phyloP scores from a whole-genome alignment of 2,329 filamentous ascomycete species.

The Diaporthe batatas region DNA sequence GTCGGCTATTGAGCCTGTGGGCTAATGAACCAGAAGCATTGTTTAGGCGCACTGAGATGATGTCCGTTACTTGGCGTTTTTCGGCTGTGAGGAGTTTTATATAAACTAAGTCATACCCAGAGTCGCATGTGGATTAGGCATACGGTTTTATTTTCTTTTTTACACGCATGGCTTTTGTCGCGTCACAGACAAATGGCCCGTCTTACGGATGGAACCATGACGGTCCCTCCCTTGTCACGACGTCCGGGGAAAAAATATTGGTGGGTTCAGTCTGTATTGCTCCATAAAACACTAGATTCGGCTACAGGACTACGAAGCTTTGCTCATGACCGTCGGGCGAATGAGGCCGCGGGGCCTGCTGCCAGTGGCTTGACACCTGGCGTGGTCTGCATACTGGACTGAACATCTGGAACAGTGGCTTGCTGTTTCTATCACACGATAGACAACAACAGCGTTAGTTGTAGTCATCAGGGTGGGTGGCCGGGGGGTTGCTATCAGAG shows the following conservation, averaged over 20 bases:
- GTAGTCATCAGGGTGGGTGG: conserved; percentile 1
- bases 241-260: conserved; percentile 12
- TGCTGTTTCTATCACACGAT: conserved; percentile 17
- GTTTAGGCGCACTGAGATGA: conserved; percentile 40
- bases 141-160: conserved; percentile 23
- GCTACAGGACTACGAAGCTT: conserved; percentile 29
- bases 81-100: conserved; percentile 40
- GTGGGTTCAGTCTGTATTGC: conserved; percentile 33
- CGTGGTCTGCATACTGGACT: not conserved
- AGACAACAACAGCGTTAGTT: not conserved
- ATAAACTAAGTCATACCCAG: conserved; percentile 39
- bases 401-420: not conserved
- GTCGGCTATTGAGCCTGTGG: conserved; percentile 34
- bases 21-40: conserved; percentile 41
- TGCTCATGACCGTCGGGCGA: conserved; percentile 21
- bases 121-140: conserved; percentile 39
- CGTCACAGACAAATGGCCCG: conserved; percentile 15
- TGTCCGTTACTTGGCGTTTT: conserved; percentile 39
- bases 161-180: conserved; percentile 32
- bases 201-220: not conserved
- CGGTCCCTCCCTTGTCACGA: not conserved
- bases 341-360: conserved; percentile 7
- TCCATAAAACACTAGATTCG: conserved; percentile 35
- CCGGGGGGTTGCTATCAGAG: conserved; percentile 15
- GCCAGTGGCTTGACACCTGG: conserved; percentile 5